Conservation (phyloP, 257 asterid species). For the Penstemon barbatus region DNA sequence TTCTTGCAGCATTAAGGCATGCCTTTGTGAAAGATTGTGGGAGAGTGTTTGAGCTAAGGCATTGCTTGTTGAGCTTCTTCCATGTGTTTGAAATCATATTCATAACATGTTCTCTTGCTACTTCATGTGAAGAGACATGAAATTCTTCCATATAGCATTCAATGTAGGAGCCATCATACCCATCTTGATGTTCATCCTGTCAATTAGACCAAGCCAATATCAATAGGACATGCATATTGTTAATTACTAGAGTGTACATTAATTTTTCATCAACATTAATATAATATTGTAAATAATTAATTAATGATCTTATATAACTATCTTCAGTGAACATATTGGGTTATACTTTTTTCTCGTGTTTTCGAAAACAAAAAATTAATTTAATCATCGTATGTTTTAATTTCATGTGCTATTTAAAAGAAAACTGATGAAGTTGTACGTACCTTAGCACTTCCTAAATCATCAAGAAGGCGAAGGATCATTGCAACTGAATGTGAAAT, state of each 20-base stretch:
- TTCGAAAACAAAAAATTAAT: too few species aligned
- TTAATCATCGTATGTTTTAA: too few species aligned
- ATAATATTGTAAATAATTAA: too few species aligned
- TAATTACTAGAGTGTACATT: too few species aligned
- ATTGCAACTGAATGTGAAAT: constrained; percentile 37
- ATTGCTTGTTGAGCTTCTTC: constrained; percentile 39
- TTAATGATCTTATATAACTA: too few species aligned
- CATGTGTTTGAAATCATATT: constrained; percentile 35
- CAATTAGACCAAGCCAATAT: background rate
- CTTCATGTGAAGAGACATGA: constrained; percentile 23
- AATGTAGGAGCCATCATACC: constrained; percentile 44
- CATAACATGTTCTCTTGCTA: constrained; percentile 32
- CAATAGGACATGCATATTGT: too few species aligned
- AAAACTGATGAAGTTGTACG: background rate
- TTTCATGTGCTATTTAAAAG: too few species aligned
- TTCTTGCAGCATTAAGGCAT: constrained; percentile 36
- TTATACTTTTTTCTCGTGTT: too few species aligned
- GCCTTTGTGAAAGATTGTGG: constrained; percentile 32
- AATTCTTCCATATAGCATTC: constrained; percentile 44
- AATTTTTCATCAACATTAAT: too few species aligned
- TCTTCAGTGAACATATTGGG: too few species aligned
- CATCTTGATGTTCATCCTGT: constrained; percentile 54
- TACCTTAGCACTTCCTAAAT: constrained; percentile 45
- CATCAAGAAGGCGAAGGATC: constrained; percentile 48
- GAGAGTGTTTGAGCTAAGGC: constrained; percentile 22